Percentiles rank a stretch among this genome's conserved stretches.
These are phyloP conservation scores for Phialophora tarda DNA, from an alignment of 2,329 filamentous ascomycete species.

Conservation along the genomic window DNA sequence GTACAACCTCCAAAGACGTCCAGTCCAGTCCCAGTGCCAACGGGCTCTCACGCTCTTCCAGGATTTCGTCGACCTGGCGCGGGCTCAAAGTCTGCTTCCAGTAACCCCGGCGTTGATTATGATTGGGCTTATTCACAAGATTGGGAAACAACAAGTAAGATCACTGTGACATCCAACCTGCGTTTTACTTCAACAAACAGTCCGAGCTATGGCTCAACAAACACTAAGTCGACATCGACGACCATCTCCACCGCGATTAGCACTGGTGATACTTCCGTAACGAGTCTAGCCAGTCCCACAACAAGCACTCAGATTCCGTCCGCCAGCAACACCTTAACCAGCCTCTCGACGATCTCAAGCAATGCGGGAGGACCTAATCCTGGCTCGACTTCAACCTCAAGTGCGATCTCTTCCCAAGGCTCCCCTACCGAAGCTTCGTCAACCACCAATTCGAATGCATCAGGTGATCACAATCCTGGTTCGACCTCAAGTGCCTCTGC, in stretches of 20 bases:
- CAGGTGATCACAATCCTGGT: neutral
- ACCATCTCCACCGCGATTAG: neutral
- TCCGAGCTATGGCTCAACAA: neutral
- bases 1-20: constrained; percentile 24
- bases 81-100: neutral
- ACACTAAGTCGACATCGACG: neutral
- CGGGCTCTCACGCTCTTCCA: constrained; percentile 19
- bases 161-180: constrained; percentile 5
- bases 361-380: constrained; percentile 1
- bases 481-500: neutral
- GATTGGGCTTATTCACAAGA: constrained; percentile 28
- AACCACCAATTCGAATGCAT: neutral
- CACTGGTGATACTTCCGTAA: neutral
- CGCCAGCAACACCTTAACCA: neutral
- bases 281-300: neutral
- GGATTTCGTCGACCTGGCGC: constrained; percentile 11
- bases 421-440: neutral
- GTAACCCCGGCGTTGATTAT: constrained; percentile 15
- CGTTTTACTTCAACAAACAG: neutral
- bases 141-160: constrained; percentile 18
- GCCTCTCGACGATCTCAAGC: neutral
- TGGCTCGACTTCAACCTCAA: constrained; percentile 4
- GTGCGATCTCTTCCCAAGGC: neutral
- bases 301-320: neutral
- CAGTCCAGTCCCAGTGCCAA: constrained; percentile 27